phyloP scores from a whole-genome alignment of 2,329 filamentous ascomycete genomes.

The Amauroascus niger region DNA sequence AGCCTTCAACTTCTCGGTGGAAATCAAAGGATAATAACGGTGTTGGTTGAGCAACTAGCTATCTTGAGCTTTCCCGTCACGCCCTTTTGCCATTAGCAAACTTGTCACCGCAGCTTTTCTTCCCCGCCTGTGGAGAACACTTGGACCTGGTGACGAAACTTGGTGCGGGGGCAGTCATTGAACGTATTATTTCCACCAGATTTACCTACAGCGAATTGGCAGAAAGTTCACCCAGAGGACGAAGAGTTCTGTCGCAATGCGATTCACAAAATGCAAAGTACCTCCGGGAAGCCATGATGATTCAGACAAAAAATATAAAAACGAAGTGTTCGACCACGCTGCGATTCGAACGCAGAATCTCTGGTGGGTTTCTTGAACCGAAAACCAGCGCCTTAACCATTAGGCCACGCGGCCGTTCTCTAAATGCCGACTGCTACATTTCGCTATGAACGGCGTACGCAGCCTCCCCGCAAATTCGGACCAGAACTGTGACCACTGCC shows the following conservation, averaged over 20 bases:
- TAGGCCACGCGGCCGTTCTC: slow-evolving; percentile 22
- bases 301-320: too few relatives aligned
- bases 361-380: slow-evolving; percentile 22
- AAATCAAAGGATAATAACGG: background rate
- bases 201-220: too few relatives aligned
- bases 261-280: too few relatives aligned
- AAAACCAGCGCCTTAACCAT: slow-evolving; percentile 29
- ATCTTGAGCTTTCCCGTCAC: background rate
- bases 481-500: too few relatives aligned
- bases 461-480: too few relatives aligned
- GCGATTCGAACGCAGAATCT: slow-evolving; percentile 32
- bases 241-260: too few relatives aligned
- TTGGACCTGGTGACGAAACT: background rate
- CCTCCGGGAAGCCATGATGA: background rate
- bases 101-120: background rate
- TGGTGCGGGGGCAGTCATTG: background rate
- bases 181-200: background rate
- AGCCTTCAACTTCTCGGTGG: background rate
- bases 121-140: background rate
- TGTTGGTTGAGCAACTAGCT: background rate
- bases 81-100: background rate
- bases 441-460: too few relatives aligned
- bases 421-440: background rate
- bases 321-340: slow-evolving; percentile 27
- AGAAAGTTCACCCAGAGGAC: too few relatives aligned